phyloP scores from a whole-genome alignment of 2,329 filamentous ascomycete genomes.

The Zasmidium angulare region DNA sequence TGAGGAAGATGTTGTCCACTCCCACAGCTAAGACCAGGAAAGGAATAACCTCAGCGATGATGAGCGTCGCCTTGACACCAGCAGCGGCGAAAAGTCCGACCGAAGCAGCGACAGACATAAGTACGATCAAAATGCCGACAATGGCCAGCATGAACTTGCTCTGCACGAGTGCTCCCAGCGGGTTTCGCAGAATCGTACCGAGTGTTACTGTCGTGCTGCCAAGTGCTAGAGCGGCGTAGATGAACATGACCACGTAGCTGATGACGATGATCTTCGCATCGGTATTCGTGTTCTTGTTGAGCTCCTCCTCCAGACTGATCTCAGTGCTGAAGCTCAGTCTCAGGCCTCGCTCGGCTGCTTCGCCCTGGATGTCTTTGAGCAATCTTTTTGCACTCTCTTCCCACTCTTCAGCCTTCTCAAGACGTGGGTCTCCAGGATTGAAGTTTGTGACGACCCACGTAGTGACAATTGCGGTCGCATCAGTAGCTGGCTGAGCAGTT shows the following conservation, averaged over 20 bases:
- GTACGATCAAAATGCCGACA: slow-evolving; percentile 87
- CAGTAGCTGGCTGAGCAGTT: slow-evolving; percentile 57
- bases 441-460: slow-evolving; percentile 95
- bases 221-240: slow-evolving; percentile 90
- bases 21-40: slow-evolving; percentile 95
- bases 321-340: slow-evolving; percentile 93
- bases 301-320: slow-evolving; percentile 88
- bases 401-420: slow-evolving; percentile 82
- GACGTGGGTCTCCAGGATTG: slow-evolving; percentile 67
- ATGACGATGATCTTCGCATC: slow-evolving; percentile 95
- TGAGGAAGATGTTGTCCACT: slow-evolving; percentile 98
- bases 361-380: slow-evolving; percentile 73
- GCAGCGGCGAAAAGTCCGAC: slow-evolving; percentile 91
- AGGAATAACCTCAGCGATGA: slow-evolving; percentile 97
- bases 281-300: slow-evolving; percentile 98
- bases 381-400: slow-evolving; percentile 74
- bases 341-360: slow-evolving; percentile 75
- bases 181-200: slow-evolving; percentile 75
- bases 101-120: slow-evolving; percentile 96
- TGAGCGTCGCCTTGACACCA: slow-evolving; percentile 90
- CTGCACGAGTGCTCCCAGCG: slow-evolving; percentile 81
- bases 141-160: slow-evolving; percentile 97
- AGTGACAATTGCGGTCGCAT: slow-evolving; percentile 77
- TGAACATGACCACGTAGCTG: slow-evolving; percentile 98
- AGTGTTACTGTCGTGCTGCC: slow-evolving; percentile 82